Conservation (phyloP, 257 asterid species). For the Craterostigma plantagineum region DNA sequence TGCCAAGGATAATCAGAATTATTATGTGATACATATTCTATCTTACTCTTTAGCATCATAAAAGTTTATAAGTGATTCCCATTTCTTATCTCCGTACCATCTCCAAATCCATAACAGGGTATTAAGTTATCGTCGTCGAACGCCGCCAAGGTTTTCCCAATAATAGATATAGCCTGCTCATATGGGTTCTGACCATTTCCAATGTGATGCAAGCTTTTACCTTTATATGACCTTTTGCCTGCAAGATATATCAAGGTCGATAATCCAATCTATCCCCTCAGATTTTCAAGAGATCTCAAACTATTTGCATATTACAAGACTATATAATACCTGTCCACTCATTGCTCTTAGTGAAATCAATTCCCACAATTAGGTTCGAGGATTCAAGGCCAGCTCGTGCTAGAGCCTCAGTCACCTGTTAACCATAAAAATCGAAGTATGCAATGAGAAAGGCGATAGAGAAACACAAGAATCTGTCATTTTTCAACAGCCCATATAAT, state of each 20-base stretch:
- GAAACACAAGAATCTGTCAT: too few relatives aligned
- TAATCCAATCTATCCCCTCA: too few relatives aligned
- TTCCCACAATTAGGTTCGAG: conserved; percentile 81
- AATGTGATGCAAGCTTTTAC: conserved; percentile 64
- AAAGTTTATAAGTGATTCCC: too few relatives aligned
- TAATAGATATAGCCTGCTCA: conserved; percentile 76
- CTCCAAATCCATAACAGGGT: conserved; percentile 72
- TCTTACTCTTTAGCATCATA: too few relatives aligned
- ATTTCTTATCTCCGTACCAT: background rate
- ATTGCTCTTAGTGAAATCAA: conserved; percentile 93
- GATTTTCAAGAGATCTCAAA: too few relatives aligned
- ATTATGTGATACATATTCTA: too few relatives aligned
- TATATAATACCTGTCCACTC: conserved; percentile 78
- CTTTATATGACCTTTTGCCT: conserved; percentile 61
- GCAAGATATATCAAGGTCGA: background rate
- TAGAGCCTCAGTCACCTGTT: conserved; percentile 79
- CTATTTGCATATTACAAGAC: background rate
- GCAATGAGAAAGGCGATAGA: too few relatives aligned
- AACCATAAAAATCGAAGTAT: background rate
- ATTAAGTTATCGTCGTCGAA: conserved; percentile 93
- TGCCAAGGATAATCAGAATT: background rate
- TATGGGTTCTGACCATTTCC: conserved; percentile 62
- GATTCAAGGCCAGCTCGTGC: conserved; percentile 90
- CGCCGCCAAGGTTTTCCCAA: conserved; percentile 78
- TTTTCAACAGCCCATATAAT: too few relatives aligned